A percentile compares a stretch with the other conserved stretches of the same genome.
Conservation (phyloP, 202 grass and related monocot genomes). For the Schoenoplectus tabernaemontani region DNA sequence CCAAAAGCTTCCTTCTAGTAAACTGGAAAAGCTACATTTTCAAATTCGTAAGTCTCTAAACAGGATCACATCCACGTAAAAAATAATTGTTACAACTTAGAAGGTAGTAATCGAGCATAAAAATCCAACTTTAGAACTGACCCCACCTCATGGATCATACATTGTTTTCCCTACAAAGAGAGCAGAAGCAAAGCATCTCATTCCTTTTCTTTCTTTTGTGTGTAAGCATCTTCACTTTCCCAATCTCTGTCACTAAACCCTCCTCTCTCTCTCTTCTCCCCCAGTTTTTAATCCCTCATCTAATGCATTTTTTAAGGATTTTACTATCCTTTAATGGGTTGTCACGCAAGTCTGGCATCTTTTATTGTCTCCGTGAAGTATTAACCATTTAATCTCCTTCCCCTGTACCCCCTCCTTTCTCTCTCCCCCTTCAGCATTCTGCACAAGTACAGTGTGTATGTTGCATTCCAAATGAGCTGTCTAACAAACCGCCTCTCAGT, state of each 20-base stretch:
- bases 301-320: slow-evolving; percentile 20
- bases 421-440: slow-evolving; percentile 1
- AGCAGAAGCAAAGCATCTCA: slow-evolving; percentile 68
- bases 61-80: too few relatives aligned
- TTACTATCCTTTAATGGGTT: slow-evolving; percentile 18
- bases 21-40: too few relatives aligned
- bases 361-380: slow-evolving; percentile 1
- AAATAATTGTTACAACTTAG: too few relatives aligned
- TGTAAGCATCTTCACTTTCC: slow-evolving; percentile 48
- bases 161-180: slow-evolving; percentile 42
- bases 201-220: slow-evolving; percentile 36
- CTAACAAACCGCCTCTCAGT: slow-evolving; percentile 8
- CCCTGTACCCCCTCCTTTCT: slow-evolving; percentile 24
- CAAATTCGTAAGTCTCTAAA: too few relatives aligned
- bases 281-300: slow-evolving; percentile 6
- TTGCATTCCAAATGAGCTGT: slow-evolving; percentile 17
- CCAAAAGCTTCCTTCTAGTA: too few relatives aligned
- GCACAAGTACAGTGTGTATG: slow-evolving; percentile 21
- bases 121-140: slow-evolving; percentile 17
- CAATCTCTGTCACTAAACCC: not conserved
- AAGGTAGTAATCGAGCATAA: too few relatives aligned
- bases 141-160: slow-evolving; percentile 1
- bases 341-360: slow-evolving; percentile 24
- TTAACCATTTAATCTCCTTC: not conserved
- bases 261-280: not conserved